phyloP scores from a whole-genome alignment of 2,329 filamentous ascomycete species.

The Sclerotinia trifoliorum region DNA sequence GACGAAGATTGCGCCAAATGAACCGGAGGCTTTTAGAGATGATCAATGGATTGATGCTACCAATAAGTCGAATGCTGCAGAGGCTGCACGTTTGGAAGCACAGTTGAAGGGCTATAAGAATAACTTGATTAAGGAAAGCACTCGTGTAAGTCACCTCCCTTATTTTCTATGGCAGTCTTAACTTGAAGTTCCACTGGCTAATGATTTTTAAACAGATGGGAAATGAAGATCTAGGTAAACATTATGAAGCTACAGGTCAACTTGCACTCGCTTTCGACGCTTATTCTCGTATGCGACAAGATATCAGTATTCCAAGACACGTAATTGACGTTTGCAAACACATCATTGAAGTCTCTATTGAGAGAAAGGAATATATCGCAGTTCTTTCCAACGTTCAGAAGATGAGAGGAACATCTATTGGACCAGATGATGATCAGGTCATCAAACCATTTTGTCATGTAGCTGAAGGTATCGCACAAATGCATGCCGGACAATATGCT shows the following conservation, averaged over 20 bases:
- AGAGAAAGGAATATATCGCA: constrained; percentile 73
- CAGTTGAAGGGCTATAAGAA: constrained; percentile 94
- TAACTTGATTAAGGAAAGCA: constrained; percentile 96
- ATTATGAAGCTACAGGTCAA: constrained; percentile 77
- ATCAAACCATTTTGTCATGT: constrained; percentile 54
- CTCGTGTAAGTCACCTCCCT: constrained; percentile 61
- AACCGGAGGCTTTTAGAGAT: constrained; percentile 67
- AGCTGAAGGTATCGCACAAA: constrained; percentile 59
- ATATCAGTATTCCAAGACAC: constrained; percentile 80
- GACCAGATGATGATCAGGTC: constrained; percentile 46
- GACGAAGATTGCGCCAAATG: constrained; percentile 59
- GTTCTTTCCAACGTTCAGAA: constrained; percentile 67
- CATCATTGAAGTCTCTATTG: constrained; percentile 71
- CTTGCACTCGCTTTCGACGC: constrained; percentile 70
- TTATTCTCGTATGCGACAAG: constrained; percentile 84
- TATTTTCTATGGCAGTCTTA: background rate
- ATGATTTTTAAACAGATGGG: constrained; percentile 65
- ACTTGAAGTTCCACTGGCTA: background rate
- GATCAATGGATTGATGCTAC: constrained; percentile 71
- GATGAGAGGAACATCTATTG: constrained; percentile 51
- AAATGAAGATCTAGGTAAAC: constrained; percentile 84
- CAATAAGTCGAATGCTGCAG: constrained; percentile 63
- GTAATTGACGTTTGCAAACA: constrained; percentile 80
- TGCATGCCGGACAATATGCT: constrained; percentile 55
- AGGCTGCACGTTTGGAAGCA: constrained; percentile 73